Base-by-base conservation (phyloP, 768 basidiomycete species). In the Amanita inopinata region DNA sequence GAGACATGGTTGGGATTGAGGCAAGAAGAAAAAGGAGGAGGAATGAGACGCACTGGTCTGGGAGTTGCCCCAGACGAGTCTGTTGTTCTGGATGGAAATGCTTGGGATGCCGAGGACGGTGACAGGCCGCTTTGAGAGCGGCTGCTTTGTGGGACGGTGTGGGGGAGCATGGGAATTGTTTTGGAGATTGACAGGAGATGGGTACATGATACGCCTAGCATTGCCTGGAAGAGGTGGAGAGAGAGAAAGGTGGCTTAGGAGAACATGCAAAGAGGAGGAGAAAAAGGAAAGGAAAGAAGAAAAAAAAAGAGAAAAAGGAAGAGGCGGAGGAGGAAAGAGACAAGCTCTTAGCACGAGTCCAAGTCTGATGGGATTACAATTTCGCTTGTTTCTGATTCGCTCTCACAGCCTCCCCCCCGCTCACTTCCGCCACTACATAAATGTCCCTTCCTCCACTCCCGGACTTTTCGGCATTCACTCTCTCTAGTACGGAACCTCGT, bases 401-500 rank as follows among this genome's bases (percentile, higher is more conserved):
- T 44, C 34, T 46, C 45, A 38, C 45, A 38, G 44, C 32, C 36
- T 44, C 23, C 6, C 18, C 12, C 43, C 37, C 11, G 34, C 27
- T 14, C 20, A 10, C 35, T n/a, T 19, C 23, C 12, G 8, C 6
- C 12, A 10, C 20, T 42, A 39, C n/a, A n/a, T n/a, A n/a, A n/a
- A n/a, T n/a, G n/a, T n/a, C n/a, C n/a, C n/a, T n/a, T n/a, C n/a
- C n/a, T n/a, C n/a, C n/a, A n/a, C n/a, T n/a, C n/a, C 32, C 45
- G 32, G 24, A 35, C 24, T 44, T 28, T 32, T 20, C 43, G 37
- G 23, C 9, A 7, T 15, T 5, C 12, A 15, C 32, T 28, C 27
- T 28, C 35, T 42, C 69, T 76, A 89, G 62, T 86, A 90, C 52
- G 87, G 87, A 53, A 91, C 85, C 61, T 91, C 87, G 55, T 89